phyloP scores from a whole-genome alignment of 2,329 filamentous ascomycete species.

The Aureobasidium sp. region DNA sequence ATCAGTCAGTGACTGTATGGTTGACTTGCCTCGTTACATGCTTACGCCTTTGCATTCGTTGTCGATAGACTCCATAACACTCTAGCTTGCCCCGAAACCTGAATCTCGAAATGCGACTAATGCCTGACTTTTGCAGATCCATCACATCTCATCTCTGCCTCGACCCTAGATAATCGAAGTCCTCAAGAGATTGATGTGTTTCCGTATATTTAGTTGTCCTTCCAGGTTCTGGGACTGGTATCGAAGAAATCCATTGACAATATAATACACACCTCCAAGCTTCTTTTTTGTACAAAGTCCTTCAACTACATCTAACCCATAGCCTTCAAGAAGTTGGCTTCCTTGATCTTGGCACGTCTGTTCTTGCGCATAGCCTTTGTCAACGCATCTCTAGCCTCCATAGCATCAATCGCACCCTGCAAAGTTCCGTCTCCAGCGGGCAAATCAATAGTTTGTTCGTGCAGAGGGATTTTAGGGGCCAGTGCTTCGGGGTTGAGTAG shows the following conservation, averaged over 20 bases:
- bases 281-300: neutral
- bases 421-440: conserved; percentile 44
- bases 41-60: too few species aligned
- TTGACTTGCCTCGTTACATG: too few species aligned
- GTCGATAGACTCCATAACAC: too few species aligned
- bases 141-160: too few species aligned
- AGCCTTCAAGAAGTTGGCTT: conserved; percentile 74
- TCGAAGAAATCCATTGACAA: neutral
- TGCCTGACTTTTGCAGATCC: too few species aligned
- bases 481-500: conserved; percentile 59
- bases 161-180: too few species aligned
- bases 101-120: too few species aligned
- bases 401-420: conserved; percentile 38
- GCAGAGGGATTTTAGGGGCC: conserved; percentile 57
- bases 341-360: conserved; percentile 70
- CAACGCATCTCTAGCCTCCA: conserved; percentile 51
- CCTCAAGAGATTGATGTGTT: too few species aligned
- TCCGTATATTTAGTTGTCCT: too few species aligned
- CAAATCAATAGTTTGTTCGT: conserved; percentile 71
- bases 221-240: neutral
- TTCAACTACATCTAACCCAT: conserved; percentile 42
- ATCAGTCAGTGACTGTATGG: too few species aligned
- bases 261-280: neutral
- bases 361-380: conserved; percentile 66
- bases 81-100: too few species aligned